A percentile compares a stretch with the other conserved stretches of the same genome.
Conservation (phyloP, 129 eudicot genomes). For the Oenanthe sinensis region DNA sequence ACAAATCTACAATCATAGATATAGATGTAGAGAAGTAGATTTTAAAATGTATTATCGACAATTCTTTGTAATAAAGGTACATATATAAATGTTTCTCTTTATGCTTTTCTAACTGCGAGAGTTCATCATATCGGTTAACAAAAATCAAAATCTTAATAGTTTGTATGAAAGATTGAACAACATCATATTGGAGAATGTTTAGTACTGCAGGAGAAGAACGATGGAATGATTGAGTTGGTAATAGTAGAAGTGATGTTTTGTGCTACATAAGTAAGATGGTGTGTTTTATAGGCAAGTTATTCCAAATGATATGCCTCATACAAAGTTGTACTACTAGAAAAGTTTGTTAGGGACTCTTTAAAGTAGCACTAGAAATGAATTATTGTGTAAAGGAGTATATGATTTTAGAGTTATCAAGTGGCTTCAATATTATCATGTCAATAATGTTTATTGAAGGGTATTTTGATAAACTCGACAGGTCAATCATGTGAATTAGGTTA, state of each 20-base stretch:
- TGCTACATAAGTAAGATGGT: background rate
- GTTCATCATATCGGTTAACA: too few relatives aligned
- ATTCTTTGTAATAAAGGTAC: too few relatives aligned
- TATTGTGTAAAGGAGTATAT: background rate
- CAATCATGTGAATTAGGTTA: background rate
- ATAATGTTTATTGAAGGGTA: background rate
- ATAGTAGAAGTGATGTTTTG: background rate
- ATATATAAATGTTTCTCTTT: too few relatives aligned
- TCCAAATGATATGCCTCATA: background rate
- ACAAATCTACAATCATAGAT: too few relatives aligned
- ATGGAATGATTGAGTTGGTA: background rate
- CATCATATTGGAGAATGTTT: background rate
- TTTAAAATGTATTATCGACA: too few relatives aligned
- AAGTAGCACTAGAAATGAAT: constrained; percentile 3
- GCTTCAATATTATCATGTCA: background rate
- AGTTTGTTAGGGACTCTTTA: background rate
- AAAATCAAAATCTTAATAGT: too few relatives aligned
- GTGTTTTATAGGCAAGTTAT: background rate
- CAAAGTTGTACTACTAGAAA: background rate
- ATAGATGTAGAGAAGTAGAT: too few relatives aligned
- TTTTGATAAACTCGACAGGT: background rate
- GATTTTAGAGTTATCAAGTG: background rate
- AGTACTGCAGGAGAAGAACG: too few relatives aligned
- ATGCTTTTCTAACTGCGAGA: too few relatives aligned
- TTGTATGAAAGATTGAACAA: background rate